phyloP scores from a whole-genome alignment of 176 grass and related monocot species.

The Avena eriantha region DNA sequence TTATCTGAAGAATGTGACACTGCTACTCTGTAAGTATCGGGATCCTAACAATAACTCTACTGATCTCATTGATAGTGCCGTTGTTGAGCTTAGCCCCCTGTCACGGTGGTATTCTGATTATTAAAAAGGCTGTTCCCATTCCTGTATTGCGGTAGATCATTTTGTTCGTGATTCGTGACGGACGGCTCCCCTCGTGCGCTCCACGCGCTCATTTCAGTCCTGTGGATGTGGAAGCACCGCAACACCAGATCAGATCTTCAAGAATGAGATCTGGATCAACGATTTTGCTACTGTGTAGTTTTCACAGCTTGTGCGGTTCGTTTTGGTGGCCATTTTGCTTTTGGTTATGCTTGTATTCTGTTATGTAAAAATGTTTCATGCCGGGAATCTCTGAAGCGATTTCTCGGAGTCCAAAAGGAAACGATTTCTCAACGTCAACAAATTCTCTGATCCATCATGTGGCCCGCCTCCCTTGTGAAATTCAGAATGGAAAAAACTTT shows the following conservation, averaged over 20 bases:
- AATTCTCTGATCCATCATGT: background rate
- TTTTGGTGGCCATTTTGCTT: background rate
- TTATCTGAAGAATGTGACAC: too few species aligned
- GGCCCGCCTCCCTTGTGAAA: background rate
- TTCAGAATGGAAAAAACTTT: background rate
- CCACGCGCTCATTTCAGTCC: background rate
- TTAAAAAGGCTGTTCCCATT: background rate
- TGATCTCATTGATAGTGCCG: background rate
- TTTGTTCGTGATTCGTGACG: background rate
- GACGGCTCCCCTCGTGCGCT: background rate
- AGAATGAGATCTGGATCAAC: background rate
- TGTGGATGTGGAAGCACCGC: background rate
- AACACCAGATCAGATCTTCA: background rate
- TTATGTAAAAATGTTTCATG: background rate
- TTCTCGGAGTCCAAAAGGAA: too few species aligned
- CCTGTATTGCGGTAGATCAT: background rate
- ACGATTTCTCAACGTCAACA: too few species aligned
- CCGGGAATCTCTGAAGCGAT: background rate
- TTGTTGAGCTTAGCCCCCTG: background rate
- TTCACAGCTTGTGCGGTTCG: background rate
- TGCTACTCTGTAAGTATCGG: too few species aligned
- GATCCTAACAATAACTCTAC: too few species aligned
- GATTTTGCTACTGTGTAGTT: background rate
- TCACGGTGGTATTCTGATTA: background rate
- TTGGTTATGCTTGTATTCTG: background rate